Percentiles rank a stretch among this genome's conserved stretches.
phyloP scores from a whole-genome alignment of 768 basidiomycete species.

The Symmetrospora coprosmae region DNA sequence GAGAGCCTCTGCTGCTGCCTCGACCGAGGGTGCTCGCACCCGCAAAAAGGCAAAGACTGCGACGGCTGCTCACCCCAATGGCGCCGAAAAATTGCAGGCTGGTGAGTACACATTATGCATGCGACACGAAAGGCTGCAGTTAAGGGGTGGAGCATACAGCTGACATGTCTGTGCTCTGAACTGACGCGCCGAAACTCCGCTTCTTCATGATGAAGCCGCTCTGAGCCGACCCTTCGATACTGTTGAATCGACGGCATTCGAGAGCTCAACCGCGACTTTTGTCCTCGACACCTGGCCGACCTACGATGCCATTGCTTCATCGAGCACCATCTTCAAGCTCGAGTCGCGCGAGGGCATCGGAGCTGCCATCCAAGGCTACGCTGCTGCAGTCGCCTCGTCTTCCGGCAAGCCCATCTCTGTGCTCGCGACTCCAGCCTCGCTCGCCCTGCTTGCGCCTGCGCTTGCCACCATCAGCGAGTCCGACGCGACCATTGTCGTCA shows the following conservation, averaged over 20 bases:
- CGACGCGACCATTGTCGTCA: slow-evolving; percentile 58
- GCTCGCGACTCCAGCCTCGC: slow-evolving; percentile 61
- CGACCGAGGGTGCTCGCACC: no score
- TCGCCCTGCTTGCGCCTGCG: slow-evolving; percentile 67
- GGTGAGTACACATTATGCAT: no score
- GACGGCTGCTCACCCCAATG: no score
- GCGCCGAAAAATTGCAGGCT: no score
- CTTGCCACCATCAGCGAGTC: slow-evolving; percentile 54
- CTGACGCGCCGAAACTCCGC: no score
- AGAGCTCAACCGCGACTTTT: slow-evolving; percentile 19
- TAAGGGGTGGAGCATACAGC: no score
- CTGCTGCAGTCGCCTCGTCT: not conserved
- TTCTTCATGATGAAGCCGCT: no score
- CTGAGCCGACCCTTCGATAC: slow-evolving; percentile 14
- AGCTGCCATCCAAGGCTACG: slow-evolving; percentile 21
- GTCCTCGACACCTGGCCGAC: slow-evolving; percentile 20
- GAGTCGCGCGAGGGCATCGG: slow-evolving; percentile 17
- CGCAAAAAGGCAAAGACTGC: no score
- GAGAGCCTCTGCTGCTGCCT: no score
- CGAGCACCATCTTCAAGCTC: slow-evolving; percentile 6
- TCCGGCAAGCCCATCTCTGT: slow-evolving; percentile 34
- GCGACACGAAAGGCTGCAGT: no score
- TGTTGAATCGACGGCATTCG: not conserved
- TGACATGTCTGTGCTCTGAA: no score
- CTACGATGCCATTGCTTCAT: not conserved